These are phyloP conservation scores for Phytophthora ohioensis DNA, from an alignment of 352 stramenopile species.

Conservation along the genomic window DNA sequence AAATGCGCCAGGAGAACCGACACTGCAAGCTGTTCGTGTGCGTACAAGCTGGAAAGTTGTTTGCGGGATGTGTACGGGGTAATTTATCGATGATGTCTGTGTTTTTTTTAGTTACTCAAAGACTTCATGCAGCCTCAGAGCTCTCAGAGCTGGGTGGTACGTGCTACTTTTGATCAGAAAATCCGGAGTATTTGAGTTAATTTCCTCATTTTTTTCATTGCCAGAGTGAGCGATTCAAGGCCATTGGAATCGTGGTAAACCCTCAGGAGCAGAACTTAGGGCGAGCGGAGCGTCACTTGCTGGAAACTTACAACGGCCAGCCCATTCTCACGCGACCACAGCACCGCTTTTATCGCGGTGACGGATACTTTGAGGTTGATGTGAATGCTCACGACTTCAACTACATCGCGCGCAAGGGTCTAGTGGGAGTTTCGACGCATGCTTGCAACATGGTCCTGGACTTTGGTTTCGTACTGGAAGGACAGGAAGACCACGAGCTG, in stretches of 20 bases:
- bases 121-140: constrained; percentile 50
- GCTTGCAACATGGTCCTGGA: constrained; percentile 86
- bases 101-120: constrained; percentile 38
- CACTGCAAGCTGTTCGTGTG: constrained; percentile 63
- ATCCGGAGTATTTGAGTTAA: no score
- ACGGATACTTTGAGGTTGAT: constrained; percentile 86
- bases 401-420: constrained; percentile 78
- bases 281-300: constrained; percentile 73
- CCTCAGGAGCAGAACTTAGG: constrained; percentile 74
- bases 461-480: constrained; percentile 86
- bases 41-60: neutral
- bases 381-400: constrained; percentile 89
- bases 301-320: constrained; percentile 88
- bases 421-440: constrained; percentile 77
- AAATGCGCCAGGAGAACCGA: constrained; percentile 41
- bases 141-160: constrained; percentile 46
- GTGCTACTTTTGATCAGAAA: neutral
- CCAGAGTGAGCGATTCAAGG: constrained; percentile 84
- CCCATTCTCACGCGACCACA: constrained; percentile 84
- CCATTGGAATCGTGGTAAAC: constrained; percentile 85
- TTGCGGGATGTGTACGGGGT: neutral
- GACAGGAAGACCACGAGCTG: constrained; percentile 79
- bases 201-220: no score
- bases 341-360: constrained; percentile 74
- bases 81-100: neutral